Evolutionary conservation across 441 rosid species (phyloP).

Genomic region (Populus hybrid): DNA sequence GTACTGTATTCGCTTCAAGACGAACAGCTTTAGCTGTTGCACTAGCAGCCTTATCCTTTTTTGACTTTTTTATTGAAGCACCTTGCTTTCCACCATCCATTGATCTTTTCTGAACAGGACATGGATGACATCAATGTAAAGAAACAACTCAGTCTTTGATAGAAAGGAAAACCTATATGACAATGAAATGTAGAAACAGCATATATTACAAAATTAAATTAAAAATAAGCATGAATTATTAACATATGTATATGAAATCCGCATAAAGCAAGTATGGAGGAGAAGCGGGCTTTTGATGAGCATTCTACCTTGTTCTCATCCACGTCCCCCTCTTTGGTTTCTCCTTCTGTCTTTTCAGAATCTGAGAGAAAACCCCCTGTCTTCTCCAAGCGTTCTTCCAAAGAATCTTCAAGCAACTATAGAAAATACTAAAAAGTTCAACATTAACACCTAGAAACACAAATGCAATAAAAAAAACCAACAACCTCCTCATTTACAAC

Average conservation of each 20-base stretch:
- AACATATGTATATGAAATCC: constrained; percentile 1
- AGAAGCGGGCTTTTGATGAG: constrained; percentile 16
- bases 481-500: not conserved
- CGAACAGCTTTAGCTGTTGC: constrained; percentile 69
- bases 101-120: constrained; percentile 62
- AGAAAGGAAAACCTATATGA: constrained; percentile 4
- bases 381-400: constrained; percentile 90
- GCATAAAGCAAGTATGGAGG: not conserved
- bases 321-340: constrained; percentile 71
- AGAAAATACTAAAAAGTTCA: constrained; percentile 20
- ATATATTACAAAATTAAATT: not conserved
- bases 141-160: not conserved
- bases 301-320: constrained; percentile 80
- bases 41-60: constrained; percentile 77
- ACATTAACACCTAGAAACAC: constrained; percentile 6
- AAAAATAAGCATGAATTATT: constrained; percentile 10
- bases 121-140: constrained; percentile 7
- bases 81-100: constrained; percentile 88
- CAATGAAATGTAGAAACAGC: not conserved
- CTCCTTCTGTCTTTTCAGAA: constrained; percentile 82
- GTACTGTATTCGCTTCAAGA: constrained; percentile 54
- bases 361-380: constrained; percentile 70
- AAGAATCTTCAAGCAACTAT: constrained; percentile 93
- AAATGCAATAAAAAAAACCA: not conserved
- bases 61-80: constrained; percentile 69